phyloP scores from a whole-genome alignment of 1,284 basidiomycete species.

The Ceratobasidium sp. region DNA sequence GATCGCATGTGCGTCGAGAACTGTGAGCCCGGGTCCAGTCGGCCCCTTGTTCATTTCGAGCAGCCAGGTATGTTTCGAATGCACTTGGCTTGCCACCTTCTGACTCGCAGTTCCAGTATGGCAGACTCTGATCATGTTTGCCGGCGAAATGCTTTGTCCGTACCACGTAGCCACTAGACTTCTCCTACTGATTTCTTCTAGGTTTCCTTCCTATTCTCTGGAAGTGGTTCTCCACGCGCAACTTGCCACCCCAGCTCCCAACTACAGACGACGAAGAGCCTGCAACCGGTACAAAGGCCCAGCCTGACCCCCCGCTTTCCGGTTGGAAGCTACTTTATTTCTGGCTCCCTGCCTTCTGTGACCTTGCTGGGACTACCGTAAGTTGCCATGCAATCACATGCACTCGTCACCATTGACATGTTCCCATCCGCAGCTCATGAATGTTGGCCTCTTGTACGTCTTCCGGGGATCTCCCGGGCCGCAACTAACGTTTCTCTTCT shows the following conservation, averaged over 20 bases:
- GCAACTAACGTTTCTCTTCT: slow-evolving; percentile 18
- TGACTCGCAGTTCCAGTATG: slow-evolving; percentile 60
- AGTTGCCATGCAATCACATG: slow-evolving; percentile 43
- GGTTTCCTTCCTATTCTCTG: slow-evolving; percentile 84
- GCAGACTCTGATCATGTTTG: slow-evolving; percentile 93
- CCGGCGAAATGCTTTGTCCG: slow-evolving; percentile 90
- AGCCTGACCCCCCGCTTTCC: slow-evolving; percentile 53
- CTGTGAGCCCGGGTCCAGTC: slow-evolving; percentile 58
- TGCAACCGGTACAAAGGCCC: slow-evolving; percentile 49
- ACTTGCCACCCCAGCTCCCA: slow-evolving; percentile 58
- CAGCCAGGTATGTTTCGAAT: slow-evolving; percentile 60
- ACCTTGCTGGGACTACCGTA: slow-evolving; percentile 86
- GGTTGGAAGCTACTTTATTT: slow-evolving; percentile 77
- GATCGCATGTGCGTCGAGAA: slow-evolving; percentile 97
- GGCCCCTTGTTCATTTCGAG: slow-evolving; percentile 74
- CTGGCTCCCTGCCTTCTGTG: slow-evolving; percentile 86
- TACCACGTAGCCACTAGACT: slow-evolving; percentile 46
- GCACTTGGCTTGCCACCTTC: slow-evolving; percentile 15
- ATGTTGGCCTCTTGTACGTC: slow-evolving; percentile 75
- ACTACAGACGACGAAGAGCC: slow-evolving; percentile 56
- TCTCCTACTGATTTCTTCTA: slow-evolving; percentile 48
- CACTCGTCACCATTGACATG: slow-evolving; percentile 20
- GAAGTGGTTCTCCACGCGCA: slow-evolving; percentile 52
- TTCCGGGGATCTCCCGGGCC: not conserved
- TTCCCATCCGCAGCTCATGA: slow-evolving; percentile 74